These are phyloP conservation scores for Paramecium caudatum DNA, from an alignment of 73 alveolate species.

Conservation along the genomic window DNA sequence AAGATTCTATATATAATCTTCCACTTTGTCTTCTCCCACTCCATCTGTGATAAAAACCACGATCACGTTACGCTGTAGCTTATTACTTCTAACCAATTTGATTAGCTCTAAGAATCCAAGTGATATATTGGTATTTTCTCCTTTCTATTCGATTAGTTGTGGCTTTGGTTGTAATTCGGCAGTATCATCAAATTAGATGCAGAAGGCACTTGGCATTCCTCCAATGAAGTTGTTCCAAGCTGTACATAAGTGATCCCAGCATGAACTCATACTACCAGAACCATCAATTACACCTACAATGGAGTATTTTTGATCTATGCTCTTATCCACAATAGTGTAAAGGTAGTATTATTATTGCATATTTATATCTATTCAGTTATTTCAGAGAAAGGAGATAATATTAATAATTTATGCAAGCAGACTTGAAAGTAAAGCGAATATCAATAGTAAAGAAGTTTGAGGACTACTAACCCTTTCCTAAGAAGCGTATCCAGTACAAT, in stretches of 20 bases:
- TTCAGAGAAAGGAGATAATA: too few species aligned
- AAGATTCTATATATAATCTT: not conserved
- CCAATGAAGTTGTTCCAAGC: slow-evolving; percentile 29
- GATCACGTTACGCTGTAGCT: not conserved
- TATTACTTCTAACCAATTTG: not conserved
- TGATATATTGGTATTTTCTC: slow-evolving; percentile 8
- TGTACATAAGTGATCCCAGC: not conserved
- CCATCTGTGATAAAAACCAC: slow-evolving; percentile 60
- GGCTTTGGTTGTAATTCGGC: not conserved
- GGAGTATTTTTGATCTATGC: not conserved
- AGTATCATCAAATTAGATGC: slow-evolving; percentile 36
- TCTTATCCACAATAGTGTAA: not conserved
- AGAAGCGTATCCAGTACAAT: too few species aligned
- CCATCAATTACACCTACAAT: slow-evolving; percentile 54
- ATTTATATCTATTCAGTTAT: too few species aligned
- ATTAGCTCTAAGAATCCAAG: slow-evolving; percentile 4
- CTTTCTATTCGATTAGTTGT: not conserved
- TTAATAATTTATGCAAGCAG: too few species aligned
- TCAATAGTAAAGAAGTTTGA: too few species aligned
- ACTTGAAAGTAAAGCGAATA: too few species aligned
- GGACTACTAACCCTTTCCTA: too few species aligned
- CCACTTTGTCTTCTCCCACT: slow-evolving; percentile 39
- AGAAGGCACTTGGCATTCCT: not conserved
- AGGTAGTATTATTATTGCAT: not conserved
- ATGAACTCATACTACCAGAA: slow-evolving; percentile 25